Evolutionary conservation across 2,329 filamentous ascomycete genomes (phyloP).

Genomic region (Periconia sp.): DNA sequence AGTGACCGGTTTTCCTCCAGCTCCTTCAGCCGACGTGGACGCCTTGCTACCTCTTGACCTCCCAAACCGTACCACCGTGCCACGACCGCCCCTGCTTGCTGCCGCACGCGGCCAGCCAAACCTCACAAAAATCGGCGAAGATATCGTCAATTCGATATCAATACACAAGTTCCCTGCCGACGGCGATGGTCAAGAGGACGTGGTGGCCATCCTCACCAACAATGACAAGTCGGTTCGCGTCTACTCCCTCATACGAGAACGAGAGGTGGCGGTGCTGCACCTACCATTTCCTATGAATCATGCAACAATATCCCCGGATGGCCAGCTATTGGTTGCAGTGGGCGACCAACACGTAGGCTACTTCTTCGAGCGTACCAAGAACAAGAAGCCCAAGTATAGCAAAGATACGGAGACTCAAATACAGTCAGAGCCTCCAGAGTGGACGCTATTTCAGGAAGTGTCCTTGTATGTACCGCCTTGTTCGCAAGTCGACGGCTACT

Average conservation of each 20-base stretch:
- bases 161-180: conserved; percentile 60
- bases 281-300: conserved; percentile 91
- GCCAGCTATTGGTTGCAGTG: conserved; percentile 78
- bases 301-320: conserved; percentile 90
- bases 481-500: conserved; percentile 63
- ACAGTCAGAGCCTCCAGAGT: conserved; percentile 39
- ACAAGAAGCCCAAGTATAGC: conserved; percentile 28
- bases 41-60: conserved; percentile 62
- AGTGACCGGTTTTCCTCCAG: conserved; percentile 54
- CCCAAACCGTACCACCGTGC: conserved; percentile 27
- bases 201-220: conserved; percentile 81
- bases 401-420: conserved; percentile 29
- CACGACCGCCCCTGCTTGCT: conserved; percentile 48
- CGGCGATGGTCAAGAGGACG: conserved; percentile 57
- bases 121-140: conserved; percentile 65
- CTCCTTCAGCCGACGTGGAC: conserved; percentile 60
- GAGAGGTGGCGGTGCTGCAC: conserved; percentile 71
- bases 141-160: conserved; percentile 71
- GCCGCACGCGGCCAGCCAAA: conserved; percentile 48
- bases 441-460: conserved; percentile 50
- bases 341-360: conserved; percentile 88
- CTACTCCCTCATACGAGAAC: conserved; percentile 74
- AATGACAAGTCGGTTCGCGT: conserved; percentile 90
- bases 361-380: conserved; percentile 69
- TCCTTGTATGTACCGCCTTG: conserved; percentile 48